phyloP scores from a whole-genome alignment of 257 asterid species.

The Gentiana dahurica region DNA sequence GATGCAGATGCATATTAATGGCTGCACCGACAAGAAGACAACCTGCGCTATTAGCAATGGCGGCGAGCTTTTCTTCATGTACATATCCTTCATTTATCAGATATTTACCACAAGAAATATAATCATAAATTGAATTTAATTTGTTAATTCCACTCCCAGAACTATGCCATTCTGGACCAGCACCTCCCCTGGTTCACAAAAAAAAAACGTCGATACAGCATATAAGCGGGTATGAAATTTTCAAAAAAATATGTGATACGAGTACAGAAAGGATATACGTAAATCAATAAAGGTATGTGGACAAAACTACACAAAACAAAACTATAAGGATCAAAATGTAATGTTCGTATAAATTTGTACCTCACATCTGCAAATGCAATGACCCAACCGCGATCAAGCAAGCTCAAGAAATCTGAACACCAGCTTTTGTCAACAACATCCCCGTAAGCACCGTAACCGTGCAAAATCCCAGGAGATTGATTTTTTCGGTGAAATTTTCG shows the following conservation, averaged over 20 bases:
- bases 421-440: constrained; percentile 23
- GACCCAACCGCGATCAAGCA: constrained; percentile 76
- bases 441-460: constrained; percentile 92
- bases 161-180: too few relatives aligned
- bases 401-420: constrained; percentile 51
- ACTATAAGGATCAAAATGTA: too few relatives aligned
- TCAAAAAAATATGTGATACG: not conserved
- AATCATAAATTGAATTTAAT: too few relatives aligned
- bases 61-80: too few relatives aligned
- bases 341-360: too few relatives aligned
- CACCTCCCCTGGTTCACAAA: constrained; percentile 45
- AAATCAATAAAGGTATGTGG: not conserved
- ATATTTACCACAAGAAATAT: too few relatives aligned
- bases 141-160: too few relatives aligned
- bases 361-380: too few relatives aligned
- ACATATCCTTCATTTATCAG: too few relatives aligned
- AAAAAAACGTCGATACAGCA: not conserved
- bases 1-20: too few relatives aligned
- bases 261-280: not conserved
- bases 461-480: constrained; percentile 74
- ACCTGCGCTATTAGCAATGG: too few relatives aligned
- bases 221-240: not conserved
- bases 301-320: too few relatives aligned
- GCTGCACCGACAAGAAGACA: constrained; percentile 28
- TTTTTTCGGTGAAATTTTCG: constrained; percentile 34